Conservation (phyloP, 2,329 filamentous ascomycete species). For the Colletotrichum higginsianum region DNA sequence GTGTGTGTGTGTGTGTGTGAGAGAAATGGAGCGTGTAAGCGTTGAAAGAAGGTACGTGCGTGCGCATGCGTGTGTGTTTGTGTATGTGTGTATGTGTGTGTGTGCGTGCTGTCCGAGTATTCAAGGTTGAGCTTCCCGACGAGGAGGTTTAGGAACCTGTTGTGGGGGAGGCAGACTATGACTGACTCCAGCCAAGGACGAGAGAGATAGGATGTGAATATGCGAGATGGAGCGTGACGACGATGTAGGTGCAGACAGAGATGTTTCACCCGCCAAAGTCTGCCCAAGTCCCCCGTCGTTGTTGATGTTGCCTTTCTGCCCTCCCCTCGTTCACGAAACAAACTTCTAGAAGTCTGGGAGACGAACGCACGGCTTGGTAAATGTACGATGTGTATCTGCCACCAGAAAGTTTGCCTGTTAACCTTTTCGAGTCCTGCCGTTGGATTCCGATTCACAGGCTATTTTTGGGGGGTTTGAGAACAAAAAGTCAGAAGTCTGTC, state of each 20-base stretch:
- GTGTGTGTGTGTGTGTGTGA: neutral
- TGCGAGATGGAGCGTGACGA: conserved; percentile 1
- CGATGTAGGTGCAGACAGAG: conserved; percentile 16
- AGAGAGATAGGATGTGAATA: too few relatives aligned
- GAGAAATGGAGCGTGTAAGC: too few relatives aligned
- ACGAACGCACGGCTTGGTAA: conserved; percentile 33
- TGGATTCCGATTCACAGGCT: neutral
- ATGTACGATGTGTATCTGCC: neutral
- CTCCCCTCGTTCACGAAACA: conserved; percentile 35
- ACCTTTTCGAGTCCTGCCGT: conserved; percentile 7
- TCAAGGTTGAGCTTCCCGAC: neutral
- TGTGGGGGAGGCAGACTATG: too few relatives aligned
- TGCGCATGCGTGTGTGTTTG: neutral
- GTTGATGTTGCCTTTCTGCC: conserved; percentile 9
- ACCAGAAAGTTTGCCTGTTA: conserved; percentile 20
- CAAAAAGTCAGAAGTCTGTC: too few relatives aligned
- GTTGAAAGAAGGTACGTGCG: neutral
- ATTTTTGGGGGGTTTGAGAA: neutral
- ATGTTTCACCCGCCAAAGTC: conserved; percentile 37
- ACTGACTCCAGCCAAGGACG: too few relatives aligned
- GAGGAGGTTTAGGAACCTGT: too few relatives aligned
- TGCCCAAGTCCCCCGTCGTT: conserved; percentile 24
- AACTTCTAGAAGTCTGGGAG: conserved; percentile 39
- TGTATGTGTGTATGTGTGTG: neutral
- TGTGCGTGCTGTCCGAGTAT: neutral